Evolutionary conservation across 805 yeast species (phyloP), one percentile per base, ranked within the genome.

Genomic region (Candida suzukii): DNA sequence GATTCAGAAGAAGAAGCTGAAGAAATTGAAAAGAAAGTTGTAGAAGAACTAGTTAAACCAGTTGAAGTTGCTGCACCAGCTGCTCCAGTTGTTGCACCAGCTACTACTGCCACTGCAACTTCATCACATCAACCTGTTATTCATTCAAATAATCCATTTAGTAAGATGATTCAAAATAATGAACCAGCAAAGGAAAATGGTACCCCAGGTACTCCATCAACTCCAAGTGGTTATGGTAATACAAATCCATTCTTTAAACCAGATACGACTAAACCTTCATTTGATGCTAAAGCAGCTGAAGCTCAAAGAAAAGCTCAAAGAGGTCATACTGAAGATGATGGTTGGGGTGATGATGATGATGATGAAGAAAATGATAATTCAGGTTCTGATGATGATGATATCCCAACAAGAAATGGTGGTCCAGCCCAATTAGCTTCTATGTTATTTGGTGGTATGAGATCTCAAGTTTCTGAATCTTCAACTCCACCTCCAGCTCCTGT

Each of bases 301-400:
- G 82, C 80, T 2, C 90, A 83, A 59, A 70, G 93, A 60, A 77
- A 74, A 22, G 76, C 85, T 8, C 91, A 84, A 57, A 70, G 90
- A 59, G 81, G 81, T 4, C 52, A 64, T 33, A 62, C 63, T 9
- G 61, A 55, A 22, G 67, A 63, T 31, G 67, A 63, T 39, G 78
- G 64, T 42, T 73, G 73, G 64, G 47, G 52, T 43, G 56, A 61
- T 53, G 53, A 60, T 2, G 77, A 77, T 45, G 76, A 73, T 40
- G 67, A 49, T 3, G 50, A 52, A 5, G 63, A 52, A 3, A 4
- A 7, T 34, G 28, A 22, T 18, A 41, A 37, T 50, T 62, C 25
- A 54, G 65, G 59, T 21, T 69, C 64, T 17, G 66, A 65, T 13
- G 74, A 73, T 13, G 76, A 72, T 39, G 80, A 74, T 38, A 40